Conservation (phyloP, 305 asterid species). For the Fraxinus floribunda region DNA sequence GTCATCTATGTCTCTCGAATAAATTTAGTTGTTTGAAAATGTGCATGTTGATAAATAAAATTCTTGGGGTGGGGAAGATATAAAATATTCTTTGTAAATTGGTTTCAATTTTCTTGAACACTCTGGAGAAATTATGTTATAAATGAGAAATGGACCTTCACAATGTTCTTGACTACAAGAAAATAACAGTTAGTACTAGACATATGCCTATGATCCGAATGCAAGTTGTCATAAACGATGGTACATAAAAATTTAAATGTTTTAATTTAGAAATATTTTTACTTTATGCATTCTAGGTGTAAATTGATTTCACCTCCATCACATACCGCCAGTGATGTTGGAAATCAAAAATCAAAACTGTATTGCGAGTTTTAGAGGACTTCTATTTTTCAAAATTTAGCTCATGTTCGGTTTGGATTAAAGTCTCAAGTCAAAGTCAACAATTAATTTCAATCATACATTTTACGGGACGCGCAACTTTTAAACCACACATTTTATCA, state of each 20-base stretch:
- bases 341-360: background rate
- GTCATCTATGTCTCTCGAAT: background rate
- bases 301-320: background rate
- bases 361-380: background rate
- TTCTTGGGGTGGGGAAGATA: background rate
- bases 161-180: background rate
- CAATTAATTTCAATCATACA: background rate
- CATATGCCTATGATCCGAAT: background rate
- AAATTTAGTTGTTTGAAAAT: background rate
- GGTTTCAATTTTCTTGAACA: background rate
- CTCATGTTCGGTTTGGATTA: background rate
- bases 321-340: background rate
- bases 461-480: background rate
- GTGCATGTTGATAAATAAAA: slow-evolving; percentile 10
- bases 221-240: background rate
- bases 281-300: background rate
- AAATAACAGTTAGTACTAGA: background rate
- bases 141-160: background rate
- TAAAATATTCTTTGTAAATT: background rate
- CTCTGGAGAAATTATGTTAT: background rate
- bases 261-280: background rate
- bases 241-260: background rate
- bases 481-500: background rate
- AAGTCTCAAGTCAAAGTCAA: background rate
- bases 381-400: background rate